phyloP scores from a whole-genome alignment of 257 asterid genomes.

The Ligustrum vulgare region DNA sequence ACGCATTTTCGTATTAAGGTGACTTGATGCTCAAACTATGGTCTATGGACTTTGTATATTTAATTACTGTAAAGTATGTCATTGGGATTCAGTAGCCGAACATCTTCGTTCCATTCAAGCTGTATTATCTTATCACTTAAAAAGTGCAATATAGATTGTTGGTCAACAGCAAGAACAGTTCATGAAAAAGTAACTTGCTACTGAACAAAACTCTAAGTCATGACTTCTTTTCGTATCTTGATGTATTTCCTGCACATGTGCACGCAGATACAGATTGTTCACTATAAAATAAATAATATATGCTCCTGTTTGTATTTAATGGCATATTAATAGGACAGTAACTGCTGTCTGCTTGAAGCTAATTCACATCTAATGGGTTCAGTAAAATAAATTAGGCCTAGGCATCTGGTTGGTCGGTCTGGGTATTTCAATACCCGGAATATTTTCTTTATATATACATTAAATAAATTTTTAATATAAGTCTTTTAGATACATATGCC shows the following conservation, averaged over 20 bases:
- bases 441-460: too few relatives aligned
- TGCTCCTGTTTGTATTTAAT: too few relatives aligned
- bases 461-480: too few relatives aligned
- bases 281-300: too few relatives aligned
- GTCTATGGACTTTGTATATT: constrained; percentile 25
- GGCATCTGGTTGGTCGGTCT: too few relatives aligned
- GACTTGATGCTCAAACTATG: not conserved
- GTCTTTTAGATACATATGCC: too few relatives aligned
- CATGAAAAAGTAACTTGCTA: not conserved
- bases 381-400: too few relatives aligned
- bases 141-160: not conserved
- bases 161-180: not conserved
- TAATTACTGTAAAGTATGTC: constrained; percentile 14
- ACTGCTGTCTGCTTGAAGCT: not conserved
- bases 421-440: too few relatives aligned
- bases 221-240: not conserved
- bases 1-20: constrained; percentile 6
- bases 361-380: not conserved
- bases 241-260: not conserved
- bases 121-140: constrained; percentile 8
- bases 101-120: not conserved
- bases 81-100: constrained; percentile 11
- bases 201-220: not conserved
- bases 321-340: not conserved
- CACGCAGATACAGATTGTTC: not conserved